Evolutionary conservation across 1,284 basidiomycete species (phyloP).

Genomic region (Ganoderma boninense): DNA sequence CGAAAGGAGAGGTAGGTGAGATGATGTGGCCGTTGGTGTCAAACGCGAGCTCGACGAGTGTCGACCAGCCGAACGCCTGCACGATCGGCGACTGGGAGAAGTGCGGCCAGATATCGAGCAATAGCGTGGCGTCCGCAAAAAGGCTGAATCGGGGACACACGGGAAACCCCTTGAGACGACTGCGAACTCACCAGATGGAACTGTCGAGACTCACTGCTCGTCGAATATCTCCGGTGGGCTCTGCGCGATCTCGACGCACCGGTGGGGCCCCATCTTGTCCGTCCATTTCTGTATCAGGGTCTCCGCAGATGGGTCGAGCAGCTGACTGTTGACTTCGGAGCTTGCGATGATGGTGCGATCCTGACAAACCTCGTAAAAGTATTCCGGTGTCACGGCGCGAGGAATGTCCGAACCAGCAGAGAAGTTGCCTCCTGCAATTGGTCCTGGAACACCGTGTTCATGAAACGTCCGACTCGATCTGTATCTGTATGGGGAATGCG

Average conservation of each 20-base stretch:
- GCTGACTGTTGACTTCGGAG: constrained; percentile 36
- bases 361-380: constrained; percentile 50
- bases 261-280: constrained; percentile 20
- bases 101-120: constrained; percentile 47
- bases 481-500: constrained; percentile 29
- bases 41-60: constrained; percentile 47
- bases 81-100: constrained; percentile 48
- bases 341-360: constrained; percentile 41
- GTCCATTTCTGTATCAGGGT: constrained; percentile 30
- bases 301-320: constrained; percentile 26
- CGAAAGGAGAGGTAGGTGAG: constrained; percentile 31
- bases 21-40: constrained; percentile 44
- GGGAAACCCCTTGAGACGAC: not conserved
- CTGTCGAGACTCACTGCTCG: constrained; percentile 22
- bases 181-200: not conserved
- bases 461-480: constrained; percentile 29
- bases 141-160: constrained; percentile 34
- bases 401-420: constrained; percentile 43
- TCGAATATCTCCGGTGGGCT: constrained; percentile 27
- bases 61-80: constrained; percentile 50
- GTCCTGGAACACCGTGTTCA: constrained; percentile 36
- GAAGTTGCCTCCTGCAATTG: constrained; percentile 49
- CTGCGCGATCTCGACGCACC: constrained; percentile 32
- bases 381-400: constrained; percentile 44
- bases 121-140: constrained; percentile 41